Percentiles rank a stretch among this genome's conserved stretches.
Conservation (phyloP, 2,329 filamentous ascomycete genomes). For the Penicillium concentricum region DNA sequence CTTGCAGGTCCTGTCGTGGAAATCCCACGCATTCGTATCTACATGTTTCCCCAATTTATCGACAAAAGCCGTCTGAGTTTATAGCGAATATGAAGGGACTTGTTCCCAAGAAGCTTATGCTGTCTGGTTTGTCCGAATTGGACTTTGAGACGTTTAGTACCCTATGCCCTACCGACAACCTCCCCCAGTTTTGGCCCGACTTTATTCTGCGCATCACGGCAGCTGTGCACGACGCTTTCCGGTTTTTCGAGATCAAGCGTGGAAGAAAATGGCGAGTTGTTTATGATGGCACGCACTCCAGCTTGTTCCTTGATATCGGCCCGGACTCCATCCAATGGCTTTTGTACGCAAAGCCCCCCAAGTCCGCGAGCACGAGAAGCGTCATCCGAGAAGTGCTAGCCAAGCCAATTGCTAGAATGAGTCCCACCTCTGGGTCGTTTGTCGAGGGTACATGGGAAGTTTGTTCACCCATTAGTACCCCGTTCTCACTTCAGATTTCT, state of each 20-base stretch:
- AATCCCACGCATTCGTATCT: constrained; percentile 54
- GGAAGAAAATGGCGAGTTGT: constrained; percentile 31
- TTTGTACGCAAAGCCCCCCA: constrained; percentile 48
- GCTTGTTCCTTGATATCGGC: constrained; percentile 29
- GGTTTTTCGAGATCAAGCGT: constrained; percentile 31
- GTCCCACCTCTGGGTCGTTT: constrained; percentile 30
- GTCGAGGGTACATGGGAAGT: constrained; percentile 48
- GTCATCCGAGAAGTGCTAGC: constrained; percentile 44
- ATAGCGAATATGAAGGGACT: constrained; percentile 41
- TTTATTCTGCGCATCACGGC: constrained; percentile 33
- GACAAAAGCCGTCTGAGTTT: constrained; percentile 47
- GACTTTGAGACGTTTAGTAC: constrained; percentile 23
- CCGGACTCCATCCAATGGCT: constrained; percentile 44
- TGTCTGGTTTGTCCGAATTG: constrained; percentile 30
- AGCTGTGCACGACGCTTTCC: constrained; percentile 28
- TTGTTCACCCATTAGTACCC: constrained; percentile 40
- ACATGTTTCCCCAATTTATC: constrained; percentile 21
- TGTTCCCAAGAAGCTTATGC: constrained; percentile 44
- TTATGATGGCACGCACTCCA: constrained; percentile 28
- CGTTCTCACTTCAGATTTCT: constrained; percentile 36
- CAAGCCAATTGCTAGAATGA: constrained; percentile 51
- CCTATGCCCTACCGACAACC: constrained; percentile 13
- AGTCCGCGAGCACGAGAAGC: constrained; percentile 40
- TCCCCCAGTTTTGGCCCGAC: constrained; percentile 29
- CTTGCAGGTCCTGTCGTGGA: constrained; percentile 54